Base-by-base conservation (phyloP, 2,329 filamentous ascomycete genomes). In the Pseudogymnoascus sp. region DNA sequence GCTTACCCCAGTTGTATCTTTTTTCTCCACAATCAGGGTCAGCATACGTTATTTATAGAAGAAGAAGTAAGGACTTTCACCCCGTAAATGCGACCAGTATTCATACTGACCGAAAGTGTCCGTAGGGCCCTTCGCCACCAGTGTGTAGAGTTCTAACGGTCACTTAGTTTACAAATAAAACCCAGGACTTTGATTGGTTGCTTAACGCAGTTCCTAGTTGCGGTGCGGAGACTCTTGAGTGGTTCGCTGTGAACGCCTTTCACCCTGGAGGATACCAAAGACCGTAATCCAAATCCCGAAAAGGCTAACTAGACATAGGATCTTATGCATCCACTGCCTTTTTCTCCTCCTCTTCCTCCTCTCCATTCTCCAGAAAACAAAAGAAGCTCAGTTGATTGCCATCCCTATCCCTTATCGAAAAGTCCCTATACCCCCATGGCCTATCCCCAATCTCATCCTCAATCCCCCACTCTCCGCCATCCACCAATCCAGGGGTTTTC, bases 371-470 rank as follows among this genome's bases (percentile, higher is more conserved):
- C 12, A 60, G 38, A 25, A 60, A 60, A n/a, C 25, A 15, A 30
- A 60, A 60, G 22, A 60, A 60, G 15, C 37, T 60, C 43, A 60
- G 41, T 7, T 5, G n/a, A 25, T 60, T 60, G 7, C 59, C 59
- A 57, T 60, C 59, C 15, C 15, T 12, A 25, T 60, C 59, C 28
- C 11, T 33, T 5, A 58, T 33, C 1, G n/a, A 18, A 15, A 60
- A 60, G 6, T 60, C 22, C 39, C 59, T 39, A 57, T 60, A 60
- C 4, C 59, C 59, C 59, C 59, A 60, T 1, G 43, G 43, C 38
- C 20, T 60, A 28, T 60, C 59, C n/a, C 35, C 59, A 20, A 60
- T 33, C 18, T 25, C 22, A 28, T 58, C 59, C 22, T 28, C 38
- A 28, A 60, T 60, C n/a, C 7, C 25, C 43, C 43, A 50, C 7